A percentile compares a stretch with the other conserved stretches of the same genome.
Conservation (phyloP, 495 filamentous ascomycete genomes). For the Penicillium argentinense region DNA sequence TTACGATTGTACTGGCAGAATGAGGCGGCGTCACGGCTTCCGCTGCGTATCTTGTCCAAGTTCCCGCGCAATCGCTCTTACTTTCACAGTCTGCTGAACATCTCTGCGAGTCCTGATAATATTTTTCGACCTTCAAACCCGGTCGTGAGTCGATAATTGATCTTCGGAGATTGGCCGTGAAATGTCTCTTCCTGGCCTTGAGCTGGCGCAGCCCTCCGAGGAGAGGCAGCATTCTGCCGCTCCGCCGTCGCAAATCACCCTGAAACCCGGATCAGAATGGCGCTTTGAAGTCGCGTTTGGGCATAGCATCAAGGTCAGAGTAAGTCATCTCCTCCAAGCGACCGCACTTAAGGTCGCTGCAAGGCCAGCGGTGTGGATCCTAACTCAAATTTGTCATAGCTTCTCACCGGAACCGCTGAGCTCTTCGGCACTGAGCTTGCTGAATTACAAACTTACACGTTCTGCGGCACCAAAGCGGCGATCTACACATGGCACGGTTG, state of each 20-base stretch:
- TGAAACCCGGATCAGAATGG: constrained; percentile 69
- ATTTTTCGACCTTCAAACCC: not conserved
- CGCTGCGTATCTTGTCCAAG: no score
- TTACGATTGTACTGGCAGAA: no score
- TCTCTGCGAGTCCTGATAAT: no score
- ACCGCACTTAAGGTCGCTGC: no score
- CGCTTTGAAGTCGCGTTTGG: constrained; percentile 83
- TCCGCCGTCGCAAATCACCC: constrained; percentile 43
- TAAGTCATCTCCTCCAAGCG: constrained; percentile 33
- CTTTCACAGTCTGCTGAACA: no score
- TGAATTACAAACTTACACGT: constrained; percentile 73
- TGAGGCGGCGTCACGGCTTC: no score
- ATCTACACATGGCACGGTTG: constrained; percentile 93
- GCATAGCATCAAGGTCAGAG: constrained; percentile 61
- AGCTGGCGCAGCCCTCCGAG: constrained; percentile 43
- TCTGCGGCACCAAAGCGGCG: constrained; percentile 79
- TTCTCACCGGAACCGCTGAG: constrained; percentile 83
- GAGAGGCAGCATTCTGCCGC: constrained; percentile 39
- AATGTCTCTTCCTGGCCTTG: constrained; percentile 52
- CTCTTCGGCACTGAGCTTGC: constrained; percentile 95
- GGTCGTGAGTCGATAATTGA: no score
- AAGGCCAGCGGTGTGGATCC: no score
- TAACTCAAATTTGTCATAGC: constrained; percentile 39
- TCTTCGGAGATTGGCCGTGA: constrained; percentile 14
- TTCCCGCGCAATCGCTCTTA: no score